Evolutionary conservation across 2,329 filamentous ascomycete species (phyloP).

Genomic region (Lasiodiplodia citricola): DNA sequence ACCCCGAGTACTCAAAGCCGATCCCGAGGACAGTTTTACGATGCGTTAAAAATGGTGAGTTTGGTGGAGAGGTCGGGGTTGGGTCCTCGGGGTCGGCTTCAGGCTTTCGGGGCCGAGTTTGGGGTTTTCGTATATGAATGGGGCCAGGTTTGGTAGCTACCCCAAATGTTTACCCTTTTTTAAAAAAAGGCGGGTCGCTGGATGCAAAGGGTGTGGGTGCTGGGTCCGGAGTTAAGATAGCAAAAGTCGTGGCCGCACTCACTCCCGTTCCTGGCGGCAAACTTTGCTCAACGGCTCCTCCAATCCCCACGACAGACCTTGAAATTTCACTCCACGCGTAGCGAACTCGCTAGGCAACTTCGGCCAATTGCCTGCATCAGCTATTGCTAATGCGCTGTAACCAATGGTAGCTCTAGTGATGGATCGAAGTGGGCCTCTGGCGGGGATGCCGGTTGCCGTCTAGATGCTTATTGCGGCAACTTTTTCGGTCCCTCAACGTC

Average conservation of each 20-base stretch:
- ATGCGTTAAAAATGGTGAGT: too few relatives aligned
- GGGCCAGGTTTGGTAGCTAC: too few relatives aligned
- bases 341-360: neutral
- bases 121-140: too few relatives aligned
- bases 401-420: neutral
- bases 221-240: too few relatives aligned
- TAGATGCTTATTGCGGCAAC: conserved; percentile 10
- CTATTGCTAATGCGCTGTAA: neutral
- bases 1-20: too few relatives aligned
- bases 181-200: neutral
- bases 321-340: neutral
- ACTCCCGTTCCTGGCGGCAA: neutral
- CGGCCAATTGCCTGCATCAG: neutral
- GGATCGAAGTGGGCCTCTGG: conserved; percentile 6
- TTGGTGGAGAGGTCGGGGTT: too few relatives aligned
- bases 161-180: too few relatives aligned
- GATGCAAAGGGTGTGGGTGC: too few relatives aligned
- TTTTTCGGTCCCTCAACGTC: conserved; percentile 17
- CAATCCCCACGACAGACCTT: neutral
- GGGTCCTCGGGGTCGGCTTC: too few relatives aligned
- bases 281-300: neutral
- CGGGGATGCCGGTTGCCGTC: neutral
- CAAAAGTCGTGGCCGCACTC: too few relatives aligned
- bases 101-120: too few relatives aligned
- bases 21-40: too few relatives aligned